Base-by-base conservation (phyloP, 1,284 basidiomycete genomes). In the Veloporphyrellus conicus region DNA sequence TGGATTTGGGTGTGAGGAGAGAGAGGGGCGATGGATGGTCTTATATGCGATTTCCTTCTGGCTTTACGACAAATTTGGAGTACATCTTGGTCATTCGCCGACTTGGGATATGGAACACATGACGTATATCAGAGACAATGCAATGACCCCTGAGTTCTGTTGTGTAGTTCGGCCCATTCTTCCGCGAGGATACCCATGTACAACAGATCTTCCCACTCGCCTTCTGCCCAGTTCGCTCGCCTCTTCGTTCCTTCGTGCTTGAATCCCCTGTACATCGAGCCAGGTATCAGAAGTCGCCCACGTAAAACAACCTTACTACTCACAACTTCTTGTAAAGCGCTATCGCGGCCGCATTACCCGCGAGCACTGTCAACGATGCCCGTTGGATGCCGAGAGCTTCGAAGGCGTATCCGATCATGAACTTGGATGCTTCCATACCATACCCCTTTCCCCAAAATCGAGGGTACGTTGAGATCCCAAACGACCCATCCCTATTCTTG, bases 251-350 rank as follows among this genome's bases (percentile, higher is more conserved):
- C 58, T 49, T 62, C 50, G 20, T 59, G 41, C 22, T 19, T 43
- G 40, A 61, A 59, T 12, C 56, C 53, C 25, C 58, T 62, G 34
- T n/a, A n/a, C n/a, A n/a, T 22, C 32, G 20, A 23, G 14, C 2
- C 8, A 1, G 14, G 23, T 25, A 25, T 48, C 25, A 55, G 27
- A 15, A 14, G 39, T 12, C 7, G 27, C 32, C 14, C 6, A 8
- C 29, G 4, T 20, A 43, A 18, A 10, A 35, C 22, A 19, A 31
- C 19, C 6, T 4, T 7, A 6, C 16, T 10, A 55, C 61, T 45
- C 43, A 64, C 67, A 60, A 23, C 27, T 57, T 63, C 31, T 48
- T 51, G 43, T 65, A 68, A 22, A 65, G 5, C 15, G 46, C 52
- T 6, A 58, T 47, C 8, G 62, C 64, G 0, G 35, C 41, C 1